A percentile compares a stretch with the other conserved stretches of the same genome.
Evolutionary conservation across 768 basidiomycete species (phyloP).

Genomic region (Kwoniella shandongensis): DNA sequence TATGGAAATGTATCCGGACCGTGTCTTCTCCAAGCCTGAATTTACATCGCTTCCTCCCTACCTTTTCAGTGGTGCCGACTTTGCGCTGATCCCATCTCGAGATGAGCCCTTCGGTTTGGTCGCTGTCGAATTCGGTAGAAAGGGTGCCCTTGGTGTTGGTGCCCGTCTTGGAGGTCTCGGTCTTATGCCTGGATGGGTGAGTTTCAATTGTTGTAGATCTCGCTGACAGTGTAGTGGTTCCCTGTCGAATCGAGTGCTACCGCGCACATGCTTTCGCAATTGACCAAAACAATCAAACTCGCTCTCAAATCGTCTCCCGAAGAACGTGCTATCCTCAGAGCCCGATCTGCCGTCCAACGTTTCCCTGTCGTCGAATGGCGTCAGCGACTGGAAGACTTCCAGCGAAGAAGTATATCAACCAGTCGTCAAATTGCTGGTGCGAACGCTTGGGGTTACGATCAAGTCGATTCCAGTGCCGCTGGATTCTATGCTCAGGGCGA

Average conservation of each 20-base stretch:
- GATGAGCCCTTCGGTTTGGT: conserved; percentile 96
- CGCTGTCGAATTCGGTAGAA: conserved; percentile 93
- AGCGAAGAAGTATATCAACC: conserved; percentile 72
- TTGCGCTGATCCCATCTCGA: conserved; percentile 90
- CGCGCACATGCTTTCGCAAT: conserved; percentile 88
- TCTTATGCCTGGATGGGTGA: conserved; percentile 95
- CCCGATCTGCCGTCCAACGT: conserved; percentile 88
- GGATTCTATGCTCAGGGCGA: conserved; percentile 43
- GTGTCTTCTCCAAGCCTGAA: conserved; percentile 93
- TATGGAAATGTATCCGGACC: conserved; percentile 92
- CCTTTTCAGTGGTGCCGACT: conserved; percentile 91
- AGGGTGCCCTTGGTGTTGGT: conserved; percentile 93
- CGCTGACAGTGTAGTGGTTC: conserved; percentile 70
- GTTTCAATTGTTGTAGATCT: conserved; percentile 44
- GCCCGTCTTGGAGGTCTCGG: conserved; percentile 90
- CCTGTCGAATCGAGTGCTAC: conserved; percentile 92
- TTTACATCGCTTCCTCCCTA: conserved; percentile 92
- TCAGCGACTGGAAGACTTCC: conserved; percentile 92
- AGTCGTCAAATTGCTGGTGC: conserved; percentile 69
- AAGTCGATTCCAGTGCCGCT: conserved; percentile 26
- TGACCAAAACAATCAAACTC: conserved; percentile 91
- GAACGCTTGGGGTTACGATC: conserved; percentile 62
- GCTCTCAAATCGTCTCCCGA: conserved; percentile 86
- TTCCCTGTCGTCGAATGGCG: conserved; percentile 99
- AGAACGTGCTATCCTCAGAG: conserved; percentile 87